phyloP scores from a whole-genome alignment of 192 early-diverging fungal species.

The Coemansia sp. region DNA sequence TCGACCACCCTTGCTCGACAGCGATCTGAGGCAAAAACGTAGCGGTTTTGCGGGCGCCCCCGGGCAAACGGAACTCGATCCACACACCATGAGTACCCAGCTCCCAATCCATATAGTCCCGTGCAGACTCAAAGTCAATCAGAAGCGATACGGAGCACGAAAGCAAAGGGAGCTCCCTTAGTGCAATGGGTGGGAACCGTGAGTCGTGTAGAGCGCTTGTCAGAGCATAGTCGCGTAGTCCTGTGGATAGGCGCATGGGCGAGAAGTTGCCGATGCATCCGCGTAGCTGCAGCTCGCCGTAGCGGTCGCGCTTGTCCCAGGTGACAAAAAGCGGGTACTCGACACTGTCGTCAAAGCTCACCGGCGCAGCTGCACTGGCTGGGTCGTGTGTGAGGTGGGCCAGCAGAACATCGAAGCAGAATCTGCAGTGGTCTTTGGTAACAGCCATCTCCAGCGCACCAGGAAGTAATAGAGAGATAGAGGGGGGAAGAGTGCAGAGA shows the following conservation, averaged over 20 bases:
- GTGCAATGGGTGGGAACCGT: constrained; percentile 77
- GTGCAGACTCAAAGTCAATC: constrained; percentile 78
- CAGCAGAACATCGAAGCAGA: constrained; percentile 76
- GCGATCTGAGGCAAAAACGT: constrained; percentile 94
- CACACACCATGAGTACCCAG: constrained; percentile 90
- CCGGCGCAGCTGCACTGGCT: neutral
- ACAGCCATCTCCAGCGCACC: constrained; percentile 3
- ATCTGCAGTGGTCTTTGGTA: constrained; percentile 65
- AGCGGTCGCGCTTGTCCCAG: constrained; percentile 21
- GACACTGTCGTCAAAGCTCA: constrained; percentile 36
- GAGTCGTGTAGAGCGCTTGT: constrained; percentile 77
- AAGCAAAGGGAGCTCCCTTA: constrained; percentile 62
- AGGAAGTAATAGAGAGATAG: no score
- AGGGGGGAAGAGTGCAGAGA: no score
- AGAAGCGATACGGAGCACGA: constrained; percentile 82
- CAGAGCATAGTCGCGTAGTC: constrained; percentile 77
- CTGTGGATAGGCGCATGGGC: constrained; percentile 61
- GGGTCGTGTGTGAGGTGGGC: constrained; percentile 55
- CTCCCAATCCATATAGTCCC: constrained; percentile 82
- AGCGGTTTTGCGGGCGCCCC: constrained; percentile 58
- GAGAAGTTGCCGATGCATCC: constrained; percentile 95
- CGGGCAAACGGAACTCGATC: constrained; percentile 72
- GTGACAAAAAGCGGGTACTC: constrained; percentile 53
- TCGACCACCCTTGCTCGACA: constrained; percentile 84
- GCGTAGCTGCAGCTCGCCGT: constrained; percentile 57